Evolutionary conservation across 257 asterid species (phyloP).

Genomic region (Jaltomata sinuosa): DNA sequence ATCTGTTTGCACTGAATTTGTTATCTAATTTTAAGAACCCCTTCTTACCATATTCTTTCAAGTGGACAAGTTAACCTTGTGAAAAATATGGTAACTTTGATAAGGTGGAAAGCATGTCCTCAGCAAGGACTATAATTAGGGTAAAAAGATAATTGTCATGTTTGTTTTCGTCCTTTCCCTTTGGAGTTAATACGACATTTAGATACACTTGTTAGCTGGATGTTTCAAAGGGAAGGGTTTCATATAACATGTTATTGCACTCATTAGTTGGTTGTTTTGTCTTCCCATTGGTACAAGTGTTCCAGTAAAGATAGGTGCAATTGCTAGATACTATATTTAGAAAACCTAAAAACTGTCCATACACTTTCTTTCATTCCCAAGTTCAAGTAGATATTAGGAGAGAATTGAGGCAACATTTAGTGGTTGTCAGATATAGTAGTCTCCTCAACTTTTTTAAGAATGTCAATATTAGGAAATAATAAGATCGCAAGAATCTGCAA

Average conservation of each 20-base stretch:
- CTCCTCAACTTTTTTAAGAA: not conserved
- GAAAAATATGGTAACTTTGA: not conserved
- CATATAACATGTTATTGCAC: not conserved
- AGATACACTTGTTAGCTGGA: not conserved
- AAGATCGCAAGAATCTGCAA: not conserved
- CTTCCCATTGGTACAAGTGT: not conserved
- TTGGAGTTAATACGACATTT: not conserved
- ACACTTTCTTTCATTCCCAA: not conserved
- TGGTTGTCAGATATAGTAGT: not conserved
- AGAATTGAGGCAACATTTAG: not conserved
- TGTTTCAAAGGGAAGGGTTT: not conserved
- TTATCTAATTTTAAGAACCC: not conserved
- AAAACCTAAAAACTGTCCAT: not conserved
- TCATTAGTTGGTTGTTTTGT: not conserved
- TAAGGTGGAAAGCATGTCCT: not conserved
- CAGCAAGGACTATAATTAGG: not conserved
- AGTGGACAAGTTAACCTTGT: not conserved
- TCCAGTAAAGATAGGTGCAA: not conserved
- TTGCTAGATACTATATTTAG: not conserved
- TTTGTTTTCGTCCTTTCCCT: not conserved
- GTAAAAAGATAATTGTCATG: not conserved
- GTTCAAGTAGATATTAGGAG: not conserved
- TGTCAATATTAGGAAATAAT: not conserved
- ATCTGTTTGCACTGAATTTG: not conserved
- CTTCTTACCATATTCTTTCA: not conserved